Conservation (phyloP, 441 rosid genomes). For the Eruca vesicaria region DNA sequence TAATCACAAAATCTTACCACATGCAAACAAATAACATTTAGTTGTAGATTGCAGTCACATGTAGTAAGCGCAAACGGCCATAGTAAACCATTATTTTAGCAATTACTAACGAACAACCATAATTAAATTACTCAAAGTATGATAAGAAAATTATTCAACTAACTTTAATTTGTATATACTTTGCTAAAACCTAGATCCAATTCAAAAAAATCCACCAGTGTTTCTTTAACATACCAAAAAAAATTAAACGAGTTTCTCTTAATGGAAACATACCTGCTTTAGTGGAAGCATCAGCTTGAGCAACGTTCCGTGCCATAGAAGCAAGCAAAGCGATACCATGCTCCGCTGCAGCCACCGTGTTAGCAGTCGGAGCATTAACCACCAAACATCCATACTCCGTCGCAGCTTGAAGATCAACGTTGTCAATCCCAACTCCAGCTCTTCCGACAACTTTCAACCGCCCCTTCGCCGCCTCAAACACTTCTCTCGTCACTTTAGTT, state of each 20-base stretch:
- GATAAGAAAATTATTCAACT: too few species aligned
- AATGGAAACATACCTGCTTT: constrained; percentile 41
- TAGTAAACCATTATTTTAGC: not conserved
- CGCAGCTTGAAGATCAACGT: constrained; percentile 69
- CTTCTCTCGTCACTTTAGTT: constrained; percentile 66
- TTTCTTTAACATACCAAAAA: not conserved
- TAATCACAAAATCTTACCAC: too few species aligned
- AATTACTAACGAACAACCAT: not conserved
- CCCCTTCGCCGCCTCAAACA: constrained; percentile 61
- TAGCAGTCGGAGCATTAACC: constrained; percentile 72
- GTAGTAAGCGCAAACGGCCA: too few species aligned
- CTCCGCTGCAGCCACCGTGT: constrained; percentile 70
- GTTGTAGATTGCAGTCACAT: too few species aligned
- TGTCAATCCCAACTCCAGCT: constrained; percentile 75
- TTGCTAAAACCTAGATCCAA: constrained; percentile 11
- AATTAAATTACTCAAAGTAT: too few species aligned
- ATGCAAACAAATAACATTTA: too few species aligned
- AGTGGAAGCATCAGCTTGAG: constrained; percentile 69
- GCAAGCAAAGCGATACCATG: constrained; percentile 67
- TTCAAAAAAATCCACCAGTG: not conserved
- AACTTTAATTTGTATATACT: not conserved
- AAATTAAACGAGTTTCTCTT: not conserved
- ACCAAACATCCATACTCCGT: constrained; percentile 64
- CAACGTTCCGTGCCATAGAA: constrained; percentile 61
- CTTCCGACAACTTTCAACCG: constrained; percentile 62